Conservation (phyloP, 1,284 basidiomycete species). For the Malassezia vespertilionis region DNA sequence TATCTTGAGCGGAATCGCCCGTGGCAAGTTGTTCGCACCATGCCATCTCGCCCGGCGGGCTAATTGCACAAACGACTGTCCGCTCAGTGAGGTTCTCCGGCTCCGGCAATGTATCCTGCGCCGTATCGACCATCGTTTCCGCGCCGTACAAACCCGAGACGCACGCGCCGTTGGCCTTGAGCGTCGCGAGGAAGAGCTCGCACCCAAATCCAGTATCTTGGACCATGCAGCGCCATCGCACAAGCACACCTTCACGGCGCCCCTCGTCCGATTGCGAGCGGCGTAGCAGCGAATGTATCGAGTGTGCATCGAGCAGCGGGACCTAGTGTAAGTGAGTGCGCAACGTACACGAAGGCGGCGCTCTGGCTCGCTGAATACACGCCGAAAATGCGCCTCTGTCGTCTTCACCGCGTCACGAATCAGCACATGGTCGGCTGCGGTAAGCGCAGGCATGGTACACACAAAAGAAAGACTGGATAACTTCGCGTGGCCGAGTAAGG, state of each 20-base stretch:
- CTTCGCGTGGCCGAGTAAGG: constrained; percentile 9
- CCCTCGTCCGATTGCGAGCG: background rate
- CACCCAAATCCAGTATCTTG: constrained; percentile 14
- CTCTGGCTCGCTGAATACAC: background rate
- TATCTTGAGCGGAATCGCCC: background rate
- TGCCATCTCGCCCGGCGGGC: constrained; percentile 6
- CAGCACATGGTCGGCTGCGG: background rate
- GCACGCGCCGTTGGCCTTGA: background rate
- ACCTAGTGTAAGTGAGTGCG: constrained; percentile 3
- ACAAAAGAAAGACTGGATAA: constrained; percentile 2
- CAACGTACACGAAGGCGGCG: background rate
- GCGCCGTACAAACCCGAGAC: constrained; percentile 10
- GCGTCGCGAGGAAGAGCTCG: constrained; percentile 8
- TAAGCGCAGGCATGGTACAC: background rate
- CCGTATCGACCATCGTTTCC: background rate
- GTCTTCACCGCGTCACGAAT: background rate
- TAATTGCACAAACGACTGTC: constrained; percentile 4
- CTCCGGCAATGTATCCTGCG: no score
- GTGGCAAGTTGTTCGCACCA: constrained; percentile 4
- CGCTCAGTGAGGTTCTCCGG: constrained; percentile 5
- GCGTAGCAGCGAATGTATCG: background rate
- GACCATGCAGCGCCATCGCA: constrained; percentile 16
- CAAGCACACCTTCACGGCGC: constrained; percentile 6
- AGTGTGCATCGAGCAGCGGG: background rate
- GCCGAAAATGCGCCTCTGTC: background rate